Percentiles rank a stretch among this genome's conserved stretches.
Conservation (phyloP, 139 green algal genomes). For the Eudorina sp. region DNA sequence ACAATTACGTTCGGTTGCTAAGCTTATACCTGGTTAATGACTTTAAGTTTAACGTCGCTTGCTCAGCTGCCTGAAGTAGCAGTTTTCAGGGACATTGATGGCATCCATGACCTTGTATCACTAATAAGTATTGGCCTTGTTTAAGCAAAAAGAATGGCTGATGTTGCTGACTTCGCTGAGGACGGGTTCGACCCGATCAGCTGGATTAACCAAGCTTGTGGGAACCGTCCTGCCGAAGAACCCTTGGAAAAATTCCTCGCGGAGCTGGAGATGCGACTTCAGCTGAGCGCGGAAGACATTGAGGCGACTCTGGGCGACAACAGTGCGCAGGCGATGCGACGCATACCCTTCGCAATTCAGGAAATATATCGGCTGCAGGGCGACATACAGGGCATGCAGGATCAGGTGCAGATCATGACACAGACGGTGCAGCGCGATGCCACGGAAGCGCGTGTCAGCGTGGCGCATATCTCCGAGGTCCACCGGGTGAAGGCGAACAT, state of each 20-base stretch:
- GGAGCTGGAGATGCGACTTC: constrained; percentile 88
- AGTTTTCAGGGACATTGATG: too few relatives aligned
- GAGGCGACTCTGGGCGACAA: constrained; percentile 72
- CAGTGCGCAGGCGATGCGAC: constrained; percentile 74
- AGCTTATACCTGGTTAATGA: too few relatives aligned
- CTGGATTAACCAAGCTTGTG: constrained; percentile 76
- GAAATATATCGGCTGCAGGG: constrained; percentile 79
- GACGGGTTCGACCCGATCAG: constrained; percentile 71
- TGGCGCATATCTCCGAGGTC: constrained; percentile 59
- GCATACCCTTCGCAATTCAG: constrained; percentile 88
- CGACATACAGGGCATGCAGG: constrained; percentile 53
- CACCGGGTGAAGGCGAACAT: constrained; percentile 86
- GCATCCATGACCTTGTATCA: not conserved
- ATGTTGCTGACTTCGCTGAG: constrained; percentile 63
- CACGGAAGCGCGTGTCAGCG: constrained; percentile 25
- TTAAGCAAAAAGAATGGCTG: constrained; percentile 19
- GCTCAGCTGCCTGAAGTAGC: too few relatives aligned
- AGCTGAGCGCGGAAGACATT: constrained; percentile 88
- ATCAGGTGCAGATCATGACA: constrained; percentile 53
- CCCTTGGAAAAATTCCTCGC: constrained; percentile 80
- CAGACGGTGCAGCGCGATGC: constrained; percentile 49
- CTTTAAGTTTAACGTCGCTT: too few relatives aligned
- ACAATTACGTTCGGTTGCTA: too few relatives aligned
- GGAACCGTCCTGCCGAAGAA: constrained; percentile 54
- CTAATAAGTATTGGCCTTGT: not conserved